Base-by-base conservation (phyloP, 2,329 filamentous ascomycete species). In the Colletotrichum sp. region DNA sequence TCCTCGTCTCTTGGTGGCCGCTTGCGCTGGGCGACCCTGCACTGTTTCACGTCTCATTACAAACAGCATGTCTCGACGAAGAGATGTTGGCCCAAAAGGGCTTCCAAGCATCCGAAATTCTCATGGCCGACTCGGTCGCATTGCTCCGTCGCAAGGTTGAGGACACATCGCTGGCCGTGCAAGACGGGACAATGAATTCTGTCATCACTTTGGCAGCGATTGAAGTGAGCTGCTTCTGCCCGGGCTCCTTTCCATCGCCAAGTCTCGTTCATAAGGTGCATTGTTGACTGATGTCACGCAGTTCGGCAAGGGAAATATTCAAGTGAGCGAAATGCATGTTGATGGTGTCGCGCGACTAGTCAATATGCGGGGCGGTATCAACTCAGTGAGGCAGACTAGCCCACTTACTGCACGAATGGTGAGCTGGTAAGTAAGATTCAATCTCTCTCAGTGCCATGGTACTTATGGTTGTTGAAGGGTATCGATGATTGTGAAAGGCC, bases 1-100 rank as follows among this genome's bases (percentile, higher is more conserved):
- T 91, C 73, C 81, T 91, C 21, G 81, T 90, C 8, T 90, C 88
- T 0, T 91, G 90, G 90, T 91, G 90, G 89, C 90, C 90, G 1
- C 82, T 88, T 1, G 89, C 89, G 1, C 83, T 91, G 1, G 85
- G 83, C 1, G 89, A 91, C 69, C 88, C 89, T 0, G 88, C 88
- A 6, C 76, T 91, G 1, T 91, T 91, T 68, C 88, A 91, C 75
- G 89, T 91, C 29, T 90, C 89, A 4, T 81, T 91, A 15, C 89
- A 91, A 77, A 91, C 89, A 7, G 89, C 89, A 54, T 91, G 84
- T 47, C 84, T 90, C 0, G 89, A 91, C 71, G 85, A 90, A 34
- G 89, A 91, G 76, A 73, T 87, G 13, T 76, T 83, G 15, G 88
- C 88, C 1, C 86, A 86, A 66, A 88, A 84, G 68, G 89, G 89